Evolutionary conservation across 257 asterid species (phyloP), one percentile per base, ranked within the genome.

Genomic region (Marsdenia floribunda): DNA sequence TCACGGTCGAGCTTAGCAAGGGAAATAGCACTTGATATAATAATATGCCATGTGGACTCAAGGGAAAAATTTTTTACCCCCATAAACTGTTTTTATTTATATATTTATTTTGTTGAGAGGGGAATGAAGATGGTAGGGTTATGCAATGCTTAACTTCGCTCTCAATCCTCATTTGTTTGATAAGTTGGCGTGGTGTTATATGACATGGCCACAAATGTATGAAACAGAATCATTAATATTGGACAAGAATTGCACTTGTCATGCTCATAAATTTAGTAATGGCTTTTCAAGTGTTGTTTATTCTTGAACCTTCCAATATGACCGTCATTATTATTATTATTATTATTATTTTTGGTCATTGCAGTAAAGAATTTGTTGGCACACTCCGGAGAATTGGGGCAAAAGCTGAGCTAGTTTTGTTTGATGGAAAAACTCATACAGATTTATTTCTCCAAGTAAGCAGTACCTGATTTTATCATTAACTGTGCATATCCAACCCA

Each of bases 361-460:
- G 70, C 99, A 95, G 99, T 75, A 82, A 75, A 86, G 64, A 86
- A 71, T 95, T 91, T 80, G 92, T 70, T 52, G 87, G 83, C 37
- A 55, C 90, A 54, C 96, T 95, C 44, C 81, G 63, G 70, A 77
- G 72, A 72, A 81, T 82, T 33, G 98, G 98, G 75, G 97, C 92
- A 78, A 85, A 70, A 78, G 96, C 88, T 40, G 96, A 88, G 59
- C 86, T 87, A 76, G 81, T 93, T 55, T 72, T 91, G 79, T 95
- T 91, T 70, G 80, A 90, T 3, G 99, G 97, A 73, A 95, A 92
- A 86, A 88, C 96, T 66, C 99, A 92, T 82, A 91, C 97, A 19
- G 99, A 95, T 87, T 78, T 95, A 71, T 95, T 95, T 87, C 88
- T 95, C 75, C 99, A 95, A 79, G 99, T 92, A 79, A 85, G 87